Evolutionary conservation across 208 protist species (phyloP).

Genomic region (Crithidia brevicula): DNA sequence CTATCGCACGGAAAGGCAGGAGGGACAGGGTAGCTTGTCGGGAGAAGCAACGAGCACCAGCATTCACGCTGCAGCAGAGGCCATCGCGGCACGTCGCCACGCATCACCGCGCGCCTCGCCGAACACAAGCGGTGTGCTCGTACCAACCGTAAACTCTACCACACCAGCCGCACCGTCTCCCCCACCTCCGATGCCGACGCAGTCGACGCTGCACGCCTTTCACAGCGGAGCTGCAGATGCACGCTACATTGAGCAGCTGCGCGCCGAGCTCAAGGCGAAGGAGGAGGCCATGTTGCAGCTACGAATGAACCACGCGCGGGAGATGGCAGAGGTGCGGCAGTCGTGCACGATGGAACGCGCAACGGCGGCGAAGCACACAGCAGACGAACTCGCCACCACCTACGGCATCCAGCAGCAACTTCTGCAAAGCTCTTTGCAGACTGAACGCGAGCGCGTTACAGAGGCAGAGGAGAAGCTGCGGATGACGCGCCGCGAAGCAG

Average conservation of each 20-base stretch:
- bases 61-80: slow-evolving; percentile 2
- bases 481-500: slow-evolving; percentile 21
- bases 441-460: slow-evolving; percentile 45
- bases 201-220: not conserved
- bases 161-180: not conserved
- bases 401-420: slow-evolving; percentile 59
- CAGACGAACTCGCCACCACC: slow-evolving; percentile 57
- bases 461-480: slow-evolving; percentile 43
- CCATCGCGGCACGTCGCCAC: slow-evolving; percentile 3
- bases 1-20: too few species aligned
- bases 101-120: not conserved
- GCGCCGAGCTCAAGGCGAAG: slow-evolving; percentile 39
- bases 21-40: too few species aligned
- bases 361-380: slow-evolving; percentile 48
- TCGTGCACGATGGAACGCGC: slow-evolving; percentile 43
- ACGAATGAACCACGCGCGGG: slow-evolving; percentile 48
- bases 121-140: slow-evolving; percentile 3
- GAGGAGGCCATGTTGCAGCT: slow-evolving; percentile 48
- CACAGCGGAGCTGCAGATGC: slow-evolving; percentile 8
- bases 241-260: slow-evolving; percentile 27
- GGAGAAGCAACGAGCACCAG: slow-evolving; percentile 8
- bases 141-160: not conserved
- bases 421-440: slow-evolving; percentile 51
- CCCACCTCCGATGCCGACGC: too few species aligned
- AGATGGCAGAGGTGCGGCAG: slow-evolving; percentile 59